Conservation (phyloP, 257 asterid species). For the Solanum chiquidenum region DNA sequence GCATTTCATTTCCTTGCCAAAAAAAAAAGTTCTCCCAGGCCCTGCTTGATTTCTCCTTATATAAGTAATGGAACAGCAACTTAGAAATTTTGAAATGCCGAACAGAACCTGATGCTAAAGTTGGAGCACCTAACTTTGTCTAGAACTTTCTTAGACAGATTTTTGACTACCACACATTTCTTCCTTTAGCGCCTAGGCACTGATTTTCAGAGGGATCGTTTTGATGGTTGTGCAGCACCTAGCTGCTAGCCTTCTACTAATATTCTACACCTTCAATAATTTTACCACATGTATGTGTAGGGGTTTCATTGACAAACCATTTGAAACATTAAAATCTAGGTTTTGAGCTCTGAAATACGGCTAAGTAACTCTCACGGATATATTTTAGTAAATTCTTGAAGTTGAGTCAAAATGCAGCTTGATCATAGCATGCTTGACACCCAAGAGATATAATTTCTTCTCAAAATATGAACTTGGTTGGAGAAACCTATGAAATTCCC, state of each 20-base stretch:
- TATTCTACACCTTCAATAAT: neutral
- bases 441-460: neutral
- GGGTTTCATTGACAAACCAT: neutral
- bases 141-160: neutral
- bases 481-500: neutral
- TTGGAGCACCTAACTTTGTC: neutral
- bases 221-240: neutral
- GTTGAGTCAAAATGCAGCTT: neutral
- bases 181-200: neutral
- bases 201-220: neutral
- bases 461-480: neutral
- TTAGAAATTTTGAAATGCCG: neutral
- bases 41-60: neutral
- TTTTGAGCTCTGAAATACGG: neutral
- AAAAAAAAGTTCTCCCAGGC: neutral
- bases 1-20: neutral
- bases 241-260: neutral
- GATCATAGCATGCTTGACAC: neutral
- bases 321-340: neutral
- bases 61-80: neutral
- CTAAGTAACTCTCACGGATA: neutral
- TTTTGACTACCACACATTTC: neutral
- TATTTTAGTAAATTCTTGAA: neutral
- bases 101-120: neutral
- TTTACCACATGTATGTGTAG: neutral